A percentile compares a stretch with the other conserved stretches of the same genome.
Evolutionary conservation across 1,284 basidiomycete species (phyloP).

Genomic region (Coniophora puteana): DNA sequence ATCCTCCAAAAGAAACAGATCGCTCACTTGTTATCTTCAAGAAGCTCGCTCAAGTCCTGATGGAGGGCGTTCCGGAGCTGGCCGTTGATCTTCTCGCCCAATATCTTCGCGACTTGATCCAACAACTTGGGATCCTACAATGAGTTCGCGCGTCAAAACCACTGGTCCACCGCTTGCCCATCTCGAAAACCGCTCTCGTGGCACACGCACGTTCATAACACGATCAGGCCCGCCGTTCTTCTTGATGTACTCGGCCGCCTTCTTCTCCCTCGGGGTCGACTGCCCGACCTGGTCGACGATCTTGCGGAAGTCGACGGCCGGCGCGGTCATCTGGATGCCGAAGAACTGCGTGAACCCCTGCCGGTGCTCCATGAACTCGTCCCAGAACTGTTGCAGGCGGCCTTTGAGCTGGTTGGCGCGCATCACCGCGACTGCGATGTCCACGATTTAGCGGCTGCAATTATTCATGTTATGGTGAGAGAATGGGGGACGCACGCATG

Average conservation of each 20-base stretch:
- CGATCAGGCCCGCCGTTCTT: slow-evolving; percentile 16
- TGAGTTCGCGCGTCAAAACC: not conserved
- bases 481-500: slow-evolving; percentile 10
- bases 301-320: slow-evolving; percentile 12
- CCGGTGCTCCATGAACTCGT: slow-evolving; percentile 15
- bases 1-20: not conserved
- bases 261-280: slow-evolving; percentile 15
- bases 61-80: slow-evolving; percentile 13
- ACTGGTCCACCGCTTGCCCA: too few species aligned
- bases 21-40: slow-evolving; percentile 17
- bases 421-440: slow-evolving; percentile 16
- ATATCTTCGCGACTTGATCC: slow-evolving; percentile 13
- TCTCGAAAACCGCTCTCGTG: not conserved
- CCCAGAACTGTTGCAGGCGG: slow-evolving; percentile 11
- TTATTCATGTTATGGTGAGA: not conserved
- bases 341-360: slow-evolving; percentile 16
- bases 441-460: slow-evolving; percentile 12
- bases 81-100: slow-evolving; percentile 11
- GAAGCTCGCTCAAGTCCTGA: slow-evolving; percentile 16
- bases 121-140: slow-evolving; percentile 16
- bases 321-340: slow-evolving; percentile 6
- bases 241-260: slow-evolving; percentile 12
- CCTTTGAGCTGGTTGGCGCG: not conserved
- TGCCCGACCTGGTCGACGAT: slow-evolving; percentile 11
- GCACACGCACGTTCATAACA: slow-evolving; percentile 16